Percentiles rank a stretch among this genome's conserved stretches.
Evolutionary conservation across 352 stramenopile genomes (phyloP).

Genomic region (Poterioochromonas sp.): DNA sequence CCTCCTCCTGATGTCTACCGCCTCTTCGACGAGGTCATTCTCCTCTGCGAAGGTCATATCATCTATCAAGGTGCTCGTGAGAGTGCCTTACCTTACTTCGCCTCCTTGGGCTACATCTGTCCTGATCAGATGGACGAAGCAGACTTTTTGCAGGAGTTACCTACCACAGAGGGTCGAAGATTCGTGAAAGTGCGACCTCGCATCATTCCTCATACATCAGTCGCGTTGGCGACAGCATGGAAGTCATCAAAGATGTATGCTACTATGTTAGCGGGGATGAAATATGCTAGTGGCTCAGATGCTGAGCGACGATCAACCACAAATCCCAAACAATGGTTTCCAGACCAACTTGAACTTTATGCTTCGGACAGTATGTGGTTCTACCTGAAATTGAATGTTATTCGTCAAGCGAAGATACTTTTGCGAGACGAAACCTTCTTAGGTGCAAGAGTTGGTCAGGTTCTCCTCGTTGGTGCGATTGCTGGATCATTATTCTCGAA

Average conservation of each 20-base stretch:
- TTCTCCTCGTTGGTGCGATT: constrained; percentile 45
- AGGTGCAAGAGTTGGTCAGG: constrained; percentile 55
- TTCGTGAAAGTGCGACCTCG: constrained; percentile 43
- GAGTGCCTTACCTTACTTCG: constrained; percentile 66
- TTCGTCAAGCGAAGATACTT: neutral
- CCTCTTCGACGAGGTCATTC: constrained; percentile 87
- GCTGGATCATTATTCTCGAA: constrained; percentile 34
- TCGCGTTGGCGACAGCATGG: constrained; percentile 30
- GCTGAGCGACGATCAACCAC: constrained; percentile 32
- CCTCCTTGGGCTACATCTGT: constrained; percentile 56
- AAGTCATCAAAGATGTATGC: neutral
- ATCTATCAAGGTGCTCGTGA: constrained; percentile 74
- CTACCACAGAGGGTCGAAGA: constrained; percentile 49
- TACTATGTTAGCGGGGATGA: constrained; percentile 3
- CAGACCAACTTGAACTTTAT: constrained; percentile 38
- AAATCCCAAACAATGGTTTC: constrained; percentile 36
- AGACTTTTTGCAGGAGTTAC: constrained; percentile 70
- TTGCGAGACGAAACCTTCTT: constrained; percentile 34
- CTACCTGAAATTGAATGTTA: constrained; percentile 16
- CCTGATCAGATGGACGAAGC: constrained; percentile 58
- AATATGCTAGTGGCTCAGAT: neutral
- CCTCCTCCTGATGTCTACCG: constrained; percentile 81
- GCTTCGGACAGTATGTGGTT: constrained; percentile 33
- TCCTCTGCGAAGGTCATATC: constrained; percentile 79
- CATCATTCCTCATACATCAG: constrained; percentile 6